A percentile compares a stretch with the other conserved stretches of the same genome.
Evolutionary conservation across 2,329 filamentous ascomycete genomes (phyloP).

Genomic region (Talaromyces sp.): DNA sequence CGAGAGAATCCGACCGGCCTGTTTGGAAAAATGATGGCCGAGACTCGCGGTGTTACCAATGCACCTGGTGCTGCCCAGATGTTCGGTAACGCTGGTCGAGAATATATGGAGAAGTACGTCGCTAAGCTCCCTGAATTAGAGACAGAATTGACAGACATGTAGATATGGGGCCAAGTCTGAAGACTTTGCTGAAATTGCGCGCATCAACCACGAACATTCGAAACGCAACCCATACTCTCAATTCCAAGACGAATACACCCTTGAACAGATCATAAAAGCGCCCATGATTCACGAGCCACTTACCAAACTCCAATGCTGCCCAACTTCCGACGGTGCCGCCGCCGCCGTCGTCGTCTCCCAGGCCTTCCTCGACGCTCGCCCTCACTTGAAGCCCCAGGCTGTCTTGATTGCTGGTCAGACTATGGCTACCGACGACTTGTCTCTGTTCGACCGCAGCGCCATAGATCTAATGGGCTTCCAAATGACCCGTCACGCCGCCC

Average conservation of each 20-base stretch:
- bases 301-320: slow-evolving; percentile 98
- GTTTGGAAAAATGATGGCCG: slow-evolving; percentile 71
- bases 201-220: slow-evolving; percentile 89
- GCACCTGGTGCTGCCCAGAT: slow-evolving; percentile 85
- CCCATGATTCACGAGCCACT: slow-evolving; percentile 79
- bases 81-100: slow-evolving; percentile 88
- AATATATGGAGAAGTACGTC: slow-evolving; percentile 87
- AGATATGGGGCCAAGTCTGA: slow-evolving; percentile 76
- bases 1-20: slow-evolving; percentile 74
- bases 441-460: slow-evolving; percentile 71
- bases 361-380: slow-evolving; percentile 78
- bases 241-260: slow-evolving; percentile 87
- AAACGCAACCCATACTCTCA: slow-evolving; percentile 96
- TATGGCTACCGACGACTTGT: slow-evolving; percentile 77
- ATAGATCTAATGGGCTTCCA: slow-evolving; percentile 88
- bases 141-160: not conserved
- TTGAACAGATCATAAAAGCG: slow-evolving; percentile 72
- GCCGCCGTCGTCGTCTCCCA: slow-evolving; percentile 87
- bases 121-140: not conserved
- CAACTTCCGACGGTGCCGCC: slow-evolving; percentile 87
- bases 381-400: slow-evolving; percentile 77
- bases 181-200: slow-evolving; percentile 92
- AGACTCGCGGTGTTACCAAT: slow-evolving; percentile 74
- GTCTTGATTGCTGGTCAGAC: slow-evolving; percentile 83
- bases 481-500: slow-evolving; percentile 72